These are phyloP conservation scores for Cyclotella cryptica DNA, from an alignment of 108 stramenopile species.

Conservation along the genomic window DNA sequence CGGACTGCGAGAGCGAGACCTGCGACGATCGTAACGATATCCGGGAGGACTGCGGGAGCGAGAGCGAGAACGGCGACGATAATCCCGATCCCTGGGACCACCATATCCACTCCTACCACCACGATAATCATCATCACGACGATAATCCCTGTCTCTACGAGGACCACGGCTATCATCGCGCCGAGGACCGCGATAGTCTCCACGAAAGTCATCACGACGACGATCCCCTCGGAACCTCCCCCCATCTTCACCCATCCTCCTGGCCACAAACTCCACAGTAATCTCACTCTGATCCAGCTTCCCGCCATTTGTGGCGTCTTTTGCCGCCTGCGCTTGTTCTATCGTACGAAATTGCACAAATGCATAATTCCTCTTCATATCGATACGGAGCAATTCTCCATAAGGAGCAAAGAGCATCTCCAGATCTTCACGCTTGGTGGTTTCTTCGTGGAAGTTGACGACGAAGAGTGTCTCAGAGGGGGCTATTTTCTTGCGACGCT, in stretches of 20 bases:
- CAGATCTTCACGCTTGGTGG: slow-evolving; percentile 86
- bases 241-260: slow-evolving; percentile 52
- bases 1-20: slow-evolving; percentile 43
- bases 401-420: slow-evolving; percentile 74
- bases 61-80: slow-evolving; percentile 26
- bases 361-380: slow-evolving; percentile 94
- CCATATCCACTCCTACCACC: slow-evolving; percentile 51
- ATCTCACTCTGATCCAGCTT: slow-evolving; percentile 86
- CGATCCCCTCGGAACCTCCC: slow-evolving; percentile 28
- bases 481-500: slow-evolving; percentile 86
- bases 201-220: slow-evolving; percentile 43
- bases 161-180: slow-evolving; percentile 41
- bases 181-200: slow-evolving; percentile 21
- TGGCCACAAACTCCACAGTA: slow-evolving; percentile 88
- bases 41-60: slow-evolving; percentile 38
- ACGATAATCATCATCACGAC: slow-evolving; percentile 45
- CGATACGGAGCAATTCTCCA: slow-evolving; percentile 83
- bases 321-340: slow-evolving; percentile 80
- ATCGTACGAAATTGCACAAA: slow-evolving; percentile 86
- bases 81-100: slow-evolving; percentile 31
- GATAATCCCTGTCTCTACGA: slow-evolving; percentile 24
- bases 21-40: slow-evolving; percentile 46
- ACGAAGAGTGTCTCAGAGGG: slow-evolving; percentile 84
- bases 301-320: slow-evolving; percentile 86
- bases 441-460: slow-evolving; percentile 89